A percentile compares a stretch with the other conserved stretches of the same genome.
These are phyloP conservation scores for Alnus rubra DNA, from an alignment of 306 rosid genomes.

Conservation along the genomic window DNA sequence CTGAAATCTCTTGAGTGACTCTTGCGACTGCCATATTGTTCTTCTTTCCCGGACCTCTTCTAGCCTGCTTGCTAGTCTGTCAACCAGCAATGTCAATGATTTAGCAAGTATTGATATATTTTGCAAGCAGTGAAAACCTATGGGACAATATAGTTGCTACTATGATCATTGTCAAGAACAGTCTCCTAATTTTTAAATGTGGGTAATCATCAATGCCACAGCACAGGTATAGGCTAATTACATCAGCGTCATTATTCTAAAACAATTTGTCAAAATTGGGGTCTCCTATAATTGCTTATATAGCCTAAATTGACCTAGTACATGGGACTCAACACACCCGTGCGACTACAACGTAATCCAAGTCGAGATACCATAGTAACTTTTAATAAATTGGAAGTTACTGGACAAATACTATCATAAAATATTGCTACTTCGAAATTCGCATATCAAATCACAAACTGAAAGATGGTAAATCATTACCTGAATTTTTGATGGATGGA, in stretches of 20 bases:
- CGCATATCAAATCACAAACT: neutral
- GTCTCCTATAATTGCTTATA: neutral
- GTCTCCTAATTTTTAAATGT: neutral
- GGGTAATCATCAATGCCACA: neutral
- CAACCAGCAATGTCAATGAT: slow-evolving; percentile 32
- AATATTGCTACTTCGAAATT: slow-evolving; percentile 4
- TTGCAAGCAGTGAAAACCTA: slow-evolving; percentile 8
- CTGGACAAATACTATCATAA: slow-evolving; percentile 2
- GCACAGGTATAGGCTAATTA: neutral
- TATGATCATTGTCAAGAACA: neutral
- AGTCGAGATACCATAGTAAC: neutral
- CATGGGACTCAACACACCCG: neutral
- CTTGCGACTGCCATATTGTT: slow-evolving; percentile 34
- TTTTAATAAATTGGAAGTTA: neutral
- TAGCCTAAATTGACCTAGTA: neutral
- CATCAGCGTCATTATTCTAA: neutral
- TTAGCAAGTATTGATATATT: slow-evolving; percentile 8
- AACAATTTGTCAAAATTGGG: neutral
- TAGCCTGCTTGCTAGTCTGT: slow-evolving; percentile 41
- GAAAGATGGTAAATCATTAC: slow-evolving; percentile 28
- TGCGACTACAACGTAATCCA: neutral
- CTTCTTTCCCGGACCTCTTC: slow-evolving; percentile 40
- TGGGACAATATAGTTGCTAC: slow-evolving; percentile 7
- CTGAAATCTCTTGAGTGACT: slow-evolving; percentile 35
- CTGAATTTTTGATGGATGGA: slow-evolving; percentile 43